These are phyloP conservation scores for Suhomyces sp. DNA, from an alignment of 805 yeast species.

Conservation along the genomic window DNA sequence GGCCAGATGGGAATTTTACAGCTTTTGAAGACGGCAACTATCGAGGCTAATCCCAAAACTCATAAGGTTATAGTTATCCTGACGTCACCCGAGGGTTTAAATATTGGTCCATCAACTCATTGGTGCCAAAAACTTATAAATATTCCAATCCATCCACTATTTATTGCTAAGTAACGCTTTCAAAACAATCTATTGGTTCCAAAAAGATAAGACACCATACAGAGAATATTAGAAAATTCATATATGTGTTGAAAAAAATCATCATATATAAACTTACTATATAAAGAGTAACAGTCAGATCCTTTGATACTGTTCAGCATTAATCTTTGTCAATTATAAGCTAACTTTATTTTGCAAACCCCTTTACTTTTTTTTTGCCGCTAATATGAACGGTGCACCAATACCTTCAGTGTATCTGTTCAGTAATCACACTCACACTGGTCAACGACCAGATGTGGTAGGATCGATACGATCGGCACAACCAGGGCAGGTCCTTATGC, in stretches of 20 bases:
- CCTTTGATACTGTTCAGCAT: neutral
- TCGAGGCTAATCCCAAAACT: neutral
- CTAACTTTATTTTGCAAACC: neutral
- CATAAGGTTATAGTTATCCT: neutral
- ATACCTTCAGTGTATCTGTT: constrained; percentile 7
- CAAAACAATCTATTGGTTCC: neutral
- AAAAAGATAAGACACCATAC: neutral
- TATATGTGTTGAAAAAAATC: neutral
- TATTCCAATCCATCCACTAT: neutral
- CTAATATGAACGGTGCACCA: constrained; percentile 8
- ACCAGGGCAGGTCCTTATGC: constrained; percentile 5
- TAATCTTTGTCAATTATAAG: neutral
- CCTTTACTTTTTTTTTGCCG: constrained; percentile 5
- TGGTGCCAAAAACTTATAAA: neutral
- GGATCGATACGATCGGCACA: constrained; percentile 3
- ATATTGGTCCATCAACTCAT: neutral
- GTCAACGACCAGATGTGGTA: neutral
- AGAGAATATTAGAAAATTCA: neutral
- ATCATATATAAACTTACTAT: neutral
- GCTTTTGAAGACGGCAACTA: neutral
- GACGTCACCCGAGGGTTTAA: neutral
- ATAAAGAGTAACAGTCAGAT: neutral
- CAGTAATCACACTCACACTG: neutral
- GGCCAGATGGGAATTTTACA: constrained; percentile 5
- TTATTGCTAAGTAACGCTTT: neutral